A percentile compares a stretch with the other conserved stretches of the same genome.
Evolutionary conservation across 495 filamentous ascomycete genomes (phyloP).

Genomic region (Penicillium taxi): DNA sequence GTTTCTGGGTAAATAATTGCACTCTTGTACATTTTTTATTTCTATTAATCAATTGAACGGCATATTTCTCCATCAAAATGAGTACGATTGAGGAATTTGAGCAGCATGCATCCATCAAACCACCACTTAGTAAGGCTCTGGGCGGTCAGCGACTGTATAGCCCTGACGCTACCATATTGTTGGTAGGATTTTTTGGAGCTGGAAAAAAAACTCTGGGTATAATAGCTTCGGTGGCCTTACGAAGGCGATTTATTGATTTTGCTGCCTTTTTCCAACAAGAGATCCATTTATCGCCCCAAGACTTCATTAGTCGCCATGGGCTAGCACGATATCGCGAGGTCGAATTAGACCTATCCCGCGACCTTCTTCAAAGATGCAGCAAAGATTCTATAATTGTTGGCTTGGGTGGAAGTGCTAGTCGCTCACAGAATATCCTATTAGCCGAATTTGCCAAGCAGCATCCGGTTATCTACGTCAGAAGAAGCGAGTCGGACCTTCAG

Average conservation of each 20-base stretch:
- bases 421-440: slow-evolving; percentile 16
- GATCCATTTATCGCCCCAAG: slow-evolving; percentile 46
- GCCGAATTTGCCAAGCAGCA: slow-evolving; percentile 32
- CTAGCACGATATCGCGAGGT: slow-evolving; percentile 47
- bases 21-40: no score
- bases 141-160: slow-evolving; percentile 11
- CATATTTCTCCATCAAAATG: no score
- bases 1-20: neutral
- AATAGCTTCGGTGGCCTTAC: slow-evolving; percentile 60
- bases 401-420: slow-evolving; percentile 13
- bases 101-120: neutral
- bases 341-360: slow-evolving; percentile 48
- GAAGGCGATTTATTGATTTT: slow-evolving; percentile 56
- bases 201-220: slow-evolving; percentile 65
- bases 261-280: slow-evolving; percentile 55
- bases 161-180: slow-evolving; percentile 50
- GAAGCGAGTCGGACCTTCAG: slow-evolving; percentile 46
- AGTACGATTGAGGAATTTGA: neutral
- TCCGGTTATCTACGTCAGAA: slow-evolving; percentile 59
- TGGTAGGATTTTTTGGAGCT: slow-evolving; percentile 61
- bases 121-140: neutral
- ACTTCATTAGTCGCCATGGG: slow-evolving; percentile 50
- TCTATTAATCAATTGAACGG: no score
- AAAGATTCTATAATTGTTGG: slow-evolving; percentile 57
- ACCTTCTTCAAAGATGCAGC: slow-evolving; percentile 48